These are phyloP conservation scores for Diaporthe amygdali DNA, from an alignment of 2,329 filamentous ascomycete genomes.

Conservation along the genomic window DNA sequence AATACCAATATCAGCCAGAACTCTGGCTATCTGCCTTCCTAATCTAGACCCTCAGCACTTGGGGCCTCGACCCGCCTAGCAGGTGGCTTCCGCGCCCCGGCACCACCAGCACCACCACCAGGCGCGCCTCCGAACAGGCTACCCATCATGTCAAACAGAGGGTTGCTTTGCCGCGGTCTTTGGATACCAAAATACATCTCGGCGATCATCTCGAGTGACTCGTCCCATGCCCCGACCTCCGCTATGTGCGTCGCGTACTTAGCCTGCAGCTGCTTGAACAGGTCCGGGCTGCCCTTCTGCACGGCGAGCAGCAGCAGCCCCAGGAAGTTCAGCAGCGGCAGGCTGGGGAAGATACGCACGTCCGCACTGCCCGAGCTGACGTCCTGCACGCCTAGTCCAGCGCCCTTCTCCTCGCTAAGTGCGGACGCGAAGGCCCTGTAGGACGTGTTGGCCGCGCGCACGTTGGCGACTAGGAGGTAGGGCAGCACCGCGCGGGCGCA, in stretches of 20 bases:
- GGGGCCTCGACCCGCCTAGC: conserved; percentile 53
- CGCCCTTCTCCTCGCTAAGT: conserved; percentile 58
- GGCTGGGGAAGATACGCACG: conserved; percentile 81
- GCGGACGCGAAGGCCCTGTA: conserved; percentile 77
- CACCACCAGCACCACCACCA: conserved; percentile 57
- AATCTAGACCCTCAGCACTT: conserved; percentile 65
- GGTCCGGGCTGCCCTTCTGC: conserved; percentile 76
- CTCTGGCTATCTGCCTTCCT: conserved; percentile 28
- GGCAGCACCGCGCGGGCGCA: conserved; percentile 86
- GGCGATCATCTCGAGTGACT: conserved; percentile 82
- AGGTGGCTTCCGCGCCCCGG: conserved; percentile 46
- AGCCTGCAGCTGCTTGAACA: conserved; percentile 80
- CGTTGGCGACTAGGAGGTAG: conserved; percentile 88
- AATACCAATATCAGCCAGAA: conserved; percentile 6
- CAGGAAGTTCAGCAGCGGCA: conserved; percentile 96
- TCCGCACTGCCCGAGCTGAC: conserved; percentile 78
- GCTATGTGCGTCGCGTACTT: conserved; percentile 83
- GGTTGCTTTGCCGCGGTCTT: conserved; percentile 88
- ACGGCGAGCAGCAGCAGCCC: conserved; percentile 82
- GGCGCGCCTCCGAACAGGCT: conserved; percentile 83
- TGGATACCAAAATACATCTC: conserved; percentile 97
- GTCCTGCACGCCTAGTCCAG: conserved; percentile 74
- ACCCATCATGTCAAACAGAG: conserved; percentile 97
- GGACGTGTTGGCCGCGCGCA: conserved; percentile 85
- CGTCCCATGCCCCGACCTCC: conserved; percentile 80